phyloP scores from a whole-genome alignment of 176 grass and related monocot genomes.

The Oryza glumipatula region DNA sequence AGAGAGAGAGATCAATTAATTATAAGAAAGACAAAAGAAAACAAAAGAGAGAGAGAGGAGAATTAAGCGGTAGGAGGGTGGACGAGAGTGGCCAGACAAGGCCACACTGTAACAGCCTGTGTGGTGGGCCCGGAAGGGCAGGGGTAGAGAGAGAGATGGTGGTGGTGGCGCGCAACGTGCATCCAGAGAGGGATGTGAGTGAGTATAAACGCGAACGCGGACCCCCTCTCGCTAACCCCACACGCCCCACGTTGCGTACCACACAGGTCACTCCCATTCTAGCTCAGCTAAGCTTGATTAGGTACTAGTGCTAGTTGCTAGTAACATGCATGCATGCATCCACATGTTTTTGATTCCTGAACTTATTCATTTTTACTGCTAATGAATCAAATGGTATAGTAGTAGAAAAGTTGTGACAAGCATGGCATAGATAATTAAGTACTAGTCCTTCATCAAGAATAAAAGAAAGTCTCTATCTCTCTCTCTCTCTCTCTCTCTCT shows the following conservation, averaged over 20 bases:
- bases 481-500: background rate
- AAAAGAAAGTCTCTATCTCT: background rate
- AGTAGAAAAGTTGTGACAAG: background rate
- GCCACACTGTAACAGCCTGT: conserved; percentile 79
- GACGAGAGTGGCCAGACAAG: conserved; percentile 59
- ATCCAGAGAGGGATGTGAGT: background rate
- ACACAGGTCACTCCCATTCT: background rate
- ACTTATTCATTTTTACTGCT: background rate
- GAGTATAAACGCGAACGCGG: background rate
- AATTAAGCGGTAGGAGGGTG: background rate
- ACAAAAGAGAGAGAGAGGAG: no score
- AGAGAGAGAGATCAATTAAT: background rate
- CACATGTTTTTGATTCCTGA: background rate
- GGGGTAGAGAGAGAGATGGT: conserved; percentile 38
- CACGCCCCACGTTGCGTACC: background rate
- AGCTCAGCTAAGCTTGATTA: background rate
- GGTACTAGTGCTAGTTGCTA: background rate
- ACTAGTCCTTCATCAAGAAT: background rate
- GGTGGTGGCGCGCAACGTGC: no score
- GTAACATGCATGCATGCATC: background rate
- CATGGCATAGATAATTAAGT: background rate
- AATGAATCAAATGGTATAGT: background rate
- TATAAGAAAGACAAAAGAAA: background rate
- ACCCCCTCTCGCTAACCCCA: conserved; percentile 1
- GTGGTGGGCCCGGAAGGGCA: conserved; percentile 52